Evolutionary conservation across 768 basidiomycete genomes (phyloP).

Genomic region (Russula griseocarnosa): DNA sequence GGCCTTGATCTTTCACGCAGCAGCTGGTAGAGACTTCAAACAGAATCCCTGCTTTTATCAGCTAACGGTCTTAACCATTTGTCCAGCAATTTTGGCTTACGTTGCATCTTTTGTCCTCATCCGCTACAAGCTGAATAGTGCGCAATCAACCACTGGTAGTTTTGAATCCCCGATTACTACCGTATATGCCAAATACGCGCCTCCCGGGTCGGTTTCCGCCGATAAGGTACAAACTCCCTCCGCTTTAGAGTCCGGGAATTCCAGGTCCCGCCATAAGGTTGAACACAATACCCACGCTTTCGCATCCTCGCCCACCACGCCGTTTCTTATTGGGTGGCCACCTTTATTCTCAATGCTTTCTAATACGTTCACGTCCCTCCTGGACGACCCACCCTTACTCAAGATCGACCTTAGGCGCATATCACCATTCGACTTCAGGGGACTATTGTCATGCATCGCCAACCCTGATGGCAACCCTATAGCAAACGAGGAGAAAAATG

Average conservation of each 20-base stretch:
- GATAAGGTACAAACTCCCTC: conserved; percentile 5
- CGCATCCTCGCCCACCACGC: not conserved
- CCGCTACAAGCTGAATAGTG: conserved; percentile 15
- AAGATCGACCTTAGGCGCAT: conserved; percentile 21
- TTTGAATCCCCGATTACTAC: not conserved
- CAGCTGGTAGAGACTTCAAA: conserved; percentile 9
- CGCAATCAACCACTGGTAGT: not conserved
- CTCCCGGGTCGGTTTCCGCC: not conserved
- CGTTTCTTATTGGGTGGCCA: conserved; percentile 7
- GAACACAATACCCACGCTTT: not conserved
- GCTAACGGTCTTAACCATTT: not conserved
- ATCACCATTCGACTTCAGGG: not conserved
- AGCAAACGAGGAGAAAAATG: conserved; percentile 19
- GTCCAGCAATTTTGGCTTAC: conserved; percentile 22
- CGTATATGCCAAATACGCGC: conserved; percentile 8
- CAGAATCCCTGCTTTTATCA: not conserved
- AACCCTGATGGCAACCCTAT: not conserved
- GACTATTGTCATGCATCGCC: not conserved
- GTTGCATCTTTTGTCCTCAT: conserved; percentile 24
- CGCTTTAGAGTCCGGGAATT: conserved; percentile 11
- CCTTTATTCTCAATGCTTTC: conserved; percentile 4
- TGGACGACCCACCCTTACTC: conserved; percentile 17
- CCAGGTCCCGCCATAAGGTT: not conserved
- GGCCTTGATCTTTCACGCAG: conserved; percentile 23
- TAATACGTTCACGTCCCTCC: not conserved